A percentile compares a stretch with the other conserved stretches of the same genome.
phyloP scores from a whole-genome alignment of 2,329 filamentous ascomycete genomes.

The Mycosphaerelloides madeirae region DNA sequence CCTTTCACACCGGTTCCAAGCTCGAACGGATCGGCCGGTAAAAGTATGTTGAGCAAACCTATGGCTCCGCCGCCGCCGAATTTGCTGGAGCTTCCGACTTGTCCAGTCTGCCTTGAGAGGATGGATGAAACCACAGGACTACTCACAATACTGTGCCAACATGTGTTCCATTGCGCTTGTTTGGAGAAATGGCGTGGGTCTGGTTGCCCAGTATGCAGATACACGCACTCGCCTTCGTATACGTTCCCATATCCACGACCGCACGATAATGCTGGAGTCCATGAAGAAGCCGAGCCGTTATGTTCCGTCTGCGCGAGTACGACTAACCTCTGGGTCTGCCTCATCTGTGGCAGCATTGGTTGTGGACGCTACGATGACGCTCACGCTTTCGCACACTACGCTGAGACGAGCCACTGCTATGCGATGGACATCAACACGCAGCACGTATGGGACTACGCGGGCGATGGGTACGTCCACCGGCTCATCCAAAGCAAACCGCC shows the following conservation, averaged over 20 bases:
- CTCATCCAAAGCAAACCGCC: constrained; percentile 88
- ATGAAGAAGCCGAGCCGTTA: constrained; percentile 59
- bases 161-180: constrained; percentile 96
- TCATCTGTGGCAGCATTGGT: constrained; percentile 87
- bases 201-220: constrained; percentile 90
- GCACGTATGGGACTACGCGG: constrained; percentile 96
- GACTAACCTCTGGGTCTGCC: constrained; percentile 87
- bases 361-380: constrained; percentile 95
- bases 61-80: constrained; percentile 73
- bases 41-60: constrained; percentile 48
- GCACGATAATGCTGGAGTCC: constrained; percentile 22
- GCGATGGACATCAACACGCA: constrained; percentile 90
- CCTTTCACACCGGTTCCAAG: constrained; percentile 51
- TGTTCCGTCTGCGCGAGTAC: constrained; percentile 77
- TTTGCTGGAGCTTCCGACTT: constrained; percentile 87
- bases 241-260: constrained; percentile 34
- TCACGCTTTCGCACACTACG: constrained; percentile 90
- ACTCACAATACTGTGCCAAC: constrained; percentile 92
- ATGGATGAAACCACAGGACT: constrained; percentile 98
- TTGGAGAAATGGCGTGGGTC: constrained; percentile 93
- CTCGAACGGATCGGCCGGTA: constrained; percentile 24
- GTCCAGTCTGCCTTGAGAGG: constrained; percentile 89
- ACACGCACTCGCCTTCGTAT: constrained; percentile 61
- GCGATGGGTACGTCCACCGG: constrained; percentile 92
- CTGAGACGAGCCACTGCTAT: constrained; percentile 82